These are phyloP conservation scores for Nematocida sp. DNA, from an alignment of 371 early-diverging fungal genomes.

Conservation along the genomic window DNA sequence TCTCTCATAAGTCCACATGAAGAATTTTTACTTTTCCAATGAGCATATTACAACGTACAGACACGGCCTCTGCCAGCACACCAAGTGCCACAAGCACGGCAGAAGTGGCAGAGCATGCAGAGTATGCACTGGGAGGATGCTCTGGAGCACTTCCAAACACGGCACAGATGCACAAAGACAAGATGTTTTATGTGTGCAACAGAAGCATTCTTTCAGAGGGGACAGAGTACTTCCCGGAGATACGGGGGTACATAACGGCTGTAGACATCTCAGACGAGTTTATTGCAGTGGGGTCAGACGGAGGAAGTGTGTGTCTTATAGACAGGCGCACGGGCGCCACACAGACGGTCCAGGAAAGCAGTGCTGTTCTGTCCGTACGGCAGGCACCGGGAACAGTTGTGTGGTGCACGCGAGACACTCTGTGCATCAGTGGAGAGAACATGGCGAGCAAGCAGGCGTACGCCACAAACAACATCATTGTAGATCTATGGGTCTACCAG, in stretches of 20 bases:
- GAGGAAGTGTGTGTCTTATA: background rate
- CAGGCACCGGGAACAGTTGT: background rate
- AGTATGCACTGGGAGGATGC: background rate
- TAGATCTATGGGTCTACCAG: background rate
- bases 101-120: background rate
- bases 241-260: background rate
- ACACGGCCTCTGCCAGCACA: background rate
- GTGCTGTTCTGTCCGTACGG: background rate
- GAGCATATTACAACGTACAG: too few relatives aligned
- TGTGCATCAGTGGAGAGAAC: background rate
- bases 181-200: background rate
- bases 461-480: background rate
- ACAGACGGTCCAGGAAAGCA: background rate
- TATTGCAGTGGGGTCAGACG: background rate
- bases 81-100: background rate
- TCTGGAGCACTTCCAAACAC: background rate
- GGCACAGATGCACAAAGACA: background rate
- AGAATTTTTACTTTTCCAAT: too few relatives aligned
- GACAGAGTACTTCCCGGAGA: background rate
- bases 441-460: background rate
- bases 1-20: slow-evolving; percentile 1
- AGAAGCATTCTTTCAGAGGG: background rate
- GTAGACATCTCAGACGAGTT: background rate
- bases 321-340: background rate
- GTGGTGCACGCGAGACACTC: background rate